Conservation (phyloP, 768 basidiomycete species). For the Roridomyces roridus region DNA sequence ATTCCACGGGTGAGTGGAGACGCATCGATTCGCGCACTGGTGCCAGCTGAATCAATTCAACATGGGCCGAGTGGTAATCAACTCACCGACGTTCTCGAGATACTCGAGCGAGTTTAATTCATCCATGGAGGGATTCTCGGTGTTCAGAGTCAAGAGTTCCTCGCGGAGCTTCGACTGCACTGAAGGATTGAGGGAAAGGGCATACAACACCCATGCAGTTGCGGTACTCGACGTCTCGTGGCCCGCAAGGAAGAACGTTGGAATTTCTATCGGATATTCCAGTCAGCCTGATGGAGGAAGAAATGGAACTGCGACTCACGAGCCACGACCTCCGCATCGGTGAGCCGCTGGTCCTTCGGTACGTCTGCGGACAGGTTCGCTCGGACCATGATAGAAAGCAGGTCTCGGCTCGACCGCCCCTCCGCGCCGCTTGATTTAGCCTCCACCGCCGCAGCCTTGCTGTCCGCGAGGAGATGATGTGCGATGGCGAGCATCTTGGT, state of each 20-base stretch:
- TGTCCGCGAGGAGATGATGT: conserved; percentile 39
- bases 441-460: conserved; percentile 41
- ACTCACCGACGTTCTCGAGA: neutral
- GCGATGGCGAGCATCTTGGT: conserved; percentile 38
- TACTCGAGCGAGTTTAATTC: neutral
- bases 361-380: conserved; percentile 57
- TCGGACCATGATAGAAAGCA: conserved; percentile 49
- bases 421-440: conserved; percentile 31
- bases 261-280: conserved; percentile 38
- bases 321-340: conserved; percentile 50
- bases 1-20: neutral
- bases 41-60: too few species aligned
- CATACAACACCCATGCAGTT: conserved; percentile 47
- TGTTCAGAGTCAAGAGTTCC: neutral
- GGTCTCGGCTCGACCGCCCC: conserved; percentile 41
- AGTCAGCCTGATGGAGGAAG: too few species aligned
- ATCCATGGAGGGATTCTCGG: neutral
- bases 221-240: conserved; percentile 46
- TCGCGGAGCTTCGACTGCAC: neutral
- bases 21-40: neutral
- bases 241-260: conserved; percentile 49
- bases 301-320: conserved; percentile 25
- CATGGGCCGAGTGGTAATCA: too few species aligned
- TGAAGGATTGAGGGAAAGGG: conserved; percentile 31
- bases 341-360: conserved; percentile 44